Evolutionary conservation across 169 alveolate species (phyloP), one percentile per base, ranked within the genome.

Genomic region (Cryptosporidium canis): DNA sequence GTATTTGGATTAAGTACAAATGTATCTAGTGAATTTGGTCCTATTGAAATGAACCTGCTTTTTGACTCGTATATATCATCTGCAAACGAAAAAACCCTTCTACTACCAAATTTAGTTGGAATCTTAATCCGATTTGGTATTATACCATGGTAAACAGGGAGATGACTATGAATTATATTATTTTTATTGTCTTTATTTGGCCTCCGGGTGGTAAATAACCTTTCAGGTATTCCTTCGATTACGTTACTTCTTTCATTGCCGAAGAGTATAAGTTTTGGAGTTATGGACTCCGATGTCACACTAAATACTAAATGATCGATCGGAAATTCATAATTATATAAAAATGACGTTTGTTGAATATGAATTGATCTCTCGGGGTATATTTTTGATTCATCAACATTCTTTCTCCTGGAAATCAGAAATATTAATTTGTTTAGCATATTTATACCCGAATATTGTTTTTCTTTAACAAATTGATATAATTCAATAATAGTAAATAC

Each of bases 171-270:
- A 43, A 77, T 77, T 9, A 3, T n/a, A 29, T 44, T 58, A 16
- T 45, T 67, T 12, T 7, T 21, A 5, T 27, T 43, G 2, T 24
- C 24, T 31, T 18, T 12, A 39, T 14, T 24, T n/a, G 85, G 85
- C 27, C 70, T 48, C 37, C 12, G n/a, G 29, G 85, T 33, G 11
- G 70, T 53, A 31, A 71, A 51, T 31, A 71, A 37, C 16, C 41
- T 61, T 37, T 77, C 87, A 21, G 87, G 72, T 7, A 77, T 56
- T 27, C 65, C 72, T 29, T 77, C 87, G 2, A 77, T 58, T 29
- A 77, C 14, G 44, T 44, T 61, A n/a, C 65, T 61, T 24, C 41
- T 27, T 16, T 77, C 45, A 14, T 35, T 58, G 1, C 77, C 87
- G 37, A 77, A 58, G 9, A 77, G 27, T 43, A 77, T 55, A 12